Evolutionary conservation across 1,139 yeast species (phyloP), one percentile per base, ranked within the genome.

Genomic region (Saccharomyces pastorianus): DNA sequence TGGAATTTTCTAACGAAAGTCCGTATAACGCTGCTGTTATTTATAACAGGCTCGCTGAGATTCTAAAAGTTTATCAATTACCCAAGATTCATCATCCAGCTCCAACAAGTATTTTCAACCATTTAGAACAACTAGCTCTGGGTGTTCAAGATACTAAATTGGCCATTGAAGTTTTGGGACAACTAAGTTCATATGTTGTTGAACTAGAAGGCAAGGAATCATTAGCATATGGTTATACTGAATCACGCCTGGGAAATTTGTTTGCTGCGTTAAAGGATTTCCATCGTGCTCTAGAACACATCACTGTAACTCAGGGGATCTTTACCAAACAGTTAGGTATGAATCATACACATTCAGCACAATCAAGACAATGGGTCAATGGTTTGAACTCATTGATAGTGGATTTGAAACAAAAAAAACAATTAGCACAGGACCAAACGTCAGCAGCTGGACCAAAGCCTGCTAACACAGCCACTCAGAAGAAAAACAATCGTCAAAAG

Each of bases 61-160:
- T 38, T 7, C 42, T 38, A 17, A 83, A 85, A 65, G 83, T 88
- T 6, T 70, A 86, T 55, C 71, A 76, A 51, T 75, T 79, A 55
- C 79, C 76, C 57, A 84, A 84, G 7, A 72, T 71, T 27, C 77
- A 76, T 51, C 96, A 90, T 66, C 93, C 87, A 56, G 79, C 88
- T 14, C 73, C 82, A 59, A 78, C 83, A 54, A 84, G 85, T 63
- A 75, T 85, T 58, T 87, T 85, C 34, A 78, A 80, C 47, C 75
- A 81, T 64, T 73, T 89, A 57, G 81, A 83, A 61, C 78, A 77
- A 56, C 68, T 79, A 51, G 78, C 82, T 51, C 72, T 79, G 59
- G 67, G 67, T 46, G 53, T 64, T 46, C 61, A 65, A 47, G 65
- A 68, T 47, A 70, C 70, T 54, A 70, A 73, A 50, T 74, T 76